Conservation (phyloP, 805 yeast genomes). For the Lipomyces sp. region DNA sequence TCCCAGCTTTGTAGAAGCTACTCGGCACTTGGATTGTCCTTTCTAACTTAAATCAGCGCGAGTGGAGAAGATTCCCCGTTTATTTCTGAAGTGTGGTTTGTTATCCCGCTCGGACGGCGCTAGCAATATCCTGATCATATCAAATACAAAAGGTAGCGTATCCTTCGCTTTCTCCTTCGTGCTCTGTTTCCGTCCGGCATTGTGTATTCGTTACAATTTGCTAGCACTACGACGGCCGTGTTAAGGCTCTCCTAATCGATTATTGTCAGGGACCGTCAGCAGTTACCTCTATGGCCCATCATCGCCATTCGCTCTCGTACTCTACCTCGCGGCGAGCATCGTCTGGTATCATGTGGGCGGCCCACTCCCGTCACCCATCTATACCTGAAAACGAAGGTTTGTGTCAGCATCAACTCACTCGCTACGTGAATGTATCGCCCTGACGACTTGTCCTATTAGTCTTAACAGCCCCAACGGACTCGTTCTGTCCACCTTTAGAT, state of each 20-base stretch:
- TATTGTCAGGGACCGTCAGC: not conserved
- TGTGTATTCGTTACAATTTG: not conserved
- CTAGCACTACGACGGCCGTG: not conserved
- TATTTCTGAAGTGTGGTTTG: not conserved
- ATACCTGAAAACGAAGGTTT: conserved; percentile 35
- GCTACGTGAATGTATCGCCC: not conserved
- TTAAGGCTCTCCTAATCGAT: not conserved
- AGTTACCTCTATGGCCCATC: conserved; percentile 18
- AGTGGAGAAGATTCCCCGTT: not conserved
- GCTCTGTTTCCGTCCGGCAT: not conserved
- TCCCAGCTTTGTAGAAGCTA: not conserved
- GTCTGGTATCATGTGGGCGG: conserved; percentile 22
- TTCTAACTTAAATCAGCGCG: not conserved
- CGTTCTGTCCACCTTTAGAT: not conserved
- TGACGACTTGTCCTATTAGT: not conserved
- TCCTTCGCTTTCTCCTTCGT: not conserved
- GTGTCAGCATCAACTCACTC: not conserved
- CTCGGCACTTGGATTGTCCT: not conserved
- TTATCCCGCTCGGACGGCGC: not conserved
- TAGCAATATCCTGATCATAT: not conserved
- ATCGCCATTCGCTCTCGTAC: conserved; percentile 24
- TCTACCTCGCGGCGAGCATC: conserved; percentile 29
- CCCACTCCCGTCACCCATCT: conserved; percentile 32
- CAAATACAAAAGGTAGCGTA: not conserved
- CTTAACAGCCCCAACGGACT: not conserved